These are phyloP conservation scores for Linum lewisii DNA, from an alignment of 345 rosid genomes.

Conservation along the genomic window DNA sequence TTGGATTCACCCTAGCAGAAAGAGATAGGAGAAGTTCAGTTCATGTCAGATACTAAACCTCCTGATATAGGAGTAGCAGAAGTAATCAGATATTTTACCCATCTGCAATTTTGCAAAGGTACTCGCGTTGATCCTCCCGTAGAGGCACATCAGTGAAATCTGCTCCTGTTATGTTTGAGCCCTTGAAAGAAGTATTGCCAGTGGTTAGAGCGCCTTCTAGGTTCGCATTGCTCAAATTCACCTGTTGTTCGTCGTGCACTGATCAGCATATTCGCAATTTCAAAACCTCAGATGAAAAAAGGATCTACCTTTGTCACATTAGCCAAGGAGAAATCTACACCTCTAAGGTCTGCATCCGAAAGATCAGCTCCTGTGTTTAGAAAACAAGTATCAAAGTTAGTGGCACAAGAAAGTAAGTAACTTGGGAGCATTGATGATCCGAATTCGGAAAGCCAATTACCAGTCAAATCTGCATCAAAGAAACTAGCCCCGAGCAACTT, in stretches of 20 bases:
- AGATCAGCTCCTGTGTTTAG: slow-evolving; percentile 68
- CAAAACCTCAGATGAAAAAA: not conserved
- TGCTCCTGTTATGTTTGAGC: slow-evolving; percentile 79
- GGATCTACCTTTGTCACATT: slow-evolving; percentile 69
- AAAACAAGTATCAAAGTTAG: too few relatives aligned
- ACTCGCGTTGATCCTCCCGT: slow-evolving; percentile 80
- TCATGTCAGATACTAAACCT: not conserved
- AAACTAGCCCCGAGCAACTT: slow-evolving; percentile 91
- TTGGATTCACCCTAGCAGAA: slow-evolving; percentile 49
- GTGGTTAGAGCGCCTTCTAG: slow-evolving; percentile 88
- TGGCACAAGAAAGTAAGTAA: too few relatives aligned
- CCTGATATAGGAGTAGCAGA: slow-evolving; percentile 1
- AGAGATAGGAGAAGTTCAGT: slow-evolving; percentile 5
- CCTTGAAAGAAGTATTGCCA: slow-evolving; percentile 92
- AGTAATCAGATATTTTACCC: slow-evolving; percentile 41
- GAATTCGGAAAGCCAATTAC: slow-evolving; percentile 19
- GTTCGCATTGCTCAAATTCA: slow-evolving; percentile 73
- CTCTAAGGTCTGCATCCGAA: slow-evolving; percentile 83
- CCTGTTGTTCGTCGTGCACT: slow-evolving; percentile 26
- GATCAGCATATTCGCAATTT: not conserved
- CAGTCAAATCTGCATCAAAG: slow-evolving; percentile 95
- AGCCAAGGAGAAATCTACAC: slow-evolving; percentile 84
- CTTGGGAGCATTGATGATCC: not conserved
- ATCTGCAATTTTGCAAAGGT: slow-evolving; percentile 80
- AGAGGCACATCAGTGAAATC: slow-evolving; percentile 93